Evolutionary conservation across 179 eudicot genomes (phyloP).

Genomic region (Corrigiola litoralis): DNA sequence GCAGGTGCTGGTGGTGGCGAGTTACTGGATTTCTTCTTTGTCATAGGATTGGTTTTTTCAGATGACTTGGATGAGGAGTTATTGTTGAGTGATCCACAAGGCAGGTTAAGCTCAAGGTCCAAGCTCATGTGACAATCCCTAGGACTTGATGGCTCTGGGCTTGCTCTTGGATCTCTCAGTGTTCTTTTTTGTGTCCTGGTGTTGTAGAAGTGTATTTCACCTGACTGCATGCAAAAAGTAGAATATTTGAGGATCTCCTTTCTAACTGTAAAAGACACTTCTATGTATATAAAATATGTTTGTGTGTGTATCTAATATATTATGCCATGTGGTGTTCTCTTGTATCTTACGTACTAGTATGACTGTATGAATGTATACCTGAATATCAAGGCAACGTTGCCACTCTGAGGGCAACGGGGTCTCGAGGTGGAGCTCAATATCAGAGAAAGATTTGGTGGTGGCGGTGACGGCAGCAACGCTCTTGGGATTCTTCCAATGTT

Average conservation of each 20-base stretch:
- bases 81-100: constrained; percentile 45
- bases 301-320: background rate
- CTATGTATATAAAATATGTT: background rate
- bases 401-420: constrained; percentile 64
- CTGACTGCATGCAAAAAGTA: constrained; percentile 51
- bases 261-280: background rate
- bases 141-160: constrained; percentile 38
- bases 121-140: constrained; percentile 53
- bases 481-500: constrained; percentile 29
- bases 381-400: constrained; percentile 80
- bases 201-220: constrained; percentile 73
- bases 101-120: constrained; percentile 83
- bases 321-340: too few species aligned
- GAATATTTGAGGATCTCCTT: background rate
- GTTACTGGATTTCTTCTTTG: constrained; percentile 9
- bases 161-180: constrained; percentile 53
- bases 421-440: constrained; percentile 40
- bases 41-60: background rate
- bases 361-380: constrained; percentile 34
- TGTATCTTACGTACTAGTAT: background rate
- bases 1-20: constrained; percentile 11
- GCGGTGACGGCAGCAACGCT: background rate
- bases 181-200: constrained; percentile 70
- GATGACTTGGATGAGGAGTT: constrained; percentile 8
- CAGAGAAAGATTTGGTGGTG: constrained; percentile 22